Evolutionary conservation across 768 basidiomycete species (phyloP).

Genomic region (Candolleomyces efflorescens): DNA sequence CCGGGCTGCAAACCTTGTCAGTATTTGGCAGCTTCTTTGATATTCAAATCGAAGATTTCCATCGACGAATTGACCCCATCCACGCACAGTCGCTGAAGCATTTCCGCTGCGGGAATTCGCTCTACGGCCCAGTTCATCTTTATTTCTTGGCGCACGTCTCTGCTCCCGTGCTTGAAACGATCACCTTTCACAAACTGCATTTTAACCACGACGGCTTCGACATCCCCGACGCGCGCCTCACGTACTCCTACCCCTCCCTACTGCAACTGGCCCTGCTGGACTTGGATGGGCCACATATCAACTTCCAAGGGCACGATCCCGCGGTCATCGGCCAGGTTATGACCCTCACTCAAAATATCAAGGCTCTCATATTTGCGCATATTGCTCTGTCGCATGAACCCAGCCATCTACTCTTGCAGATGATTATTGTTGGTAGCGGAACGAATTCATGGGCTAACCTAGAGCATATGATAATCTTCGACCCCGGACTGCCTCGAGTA

Average conservation of each 20-base stretch:
- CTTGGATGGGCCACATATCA: background rate
- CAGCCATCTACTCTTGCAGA: background rate
- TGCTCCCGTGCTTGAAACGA: constrained; percentile 16
- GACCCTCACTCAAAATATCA: background rate
- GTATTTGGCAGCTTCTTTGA: constrained; percentile 9
- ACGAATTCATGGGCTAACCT: background rate
- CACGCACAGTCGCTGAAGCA: constrained; percentile 13
- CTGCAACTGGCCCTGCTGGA: background rate
- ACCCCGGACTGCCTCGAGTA: too few relatives aligned
- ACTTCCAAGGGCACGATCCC: background rate
- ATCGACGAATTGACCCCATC: background rate
- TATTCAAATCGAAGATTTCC: background rate
- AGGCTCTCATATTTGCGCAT: background rate
- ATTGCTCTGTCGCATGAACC: background rate
- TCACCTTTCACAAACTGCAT: constrained; percentile 8
- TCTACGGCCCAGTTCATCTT: background rate
- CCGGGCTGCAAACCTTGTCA: constrained; percentile 13
- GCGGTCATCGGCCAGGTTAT: background rate
- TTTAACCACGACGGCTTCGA: background rate
- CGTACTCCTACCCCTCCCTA: background rate
- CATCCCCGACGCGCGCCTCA: background rate
- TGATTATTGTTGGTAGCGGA: background rate
- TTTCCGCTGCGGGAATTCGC: constrained; percentile 10
- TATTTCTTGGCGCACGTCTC: constrained; percentile 10
- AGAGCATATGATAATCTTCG: too few relatives aligned